Evolutionary conservation across 257 asterid species (phyloP), one percentile per base, ranked within the genome.

Genomic region (Handroanthus guayacan): DNA sequence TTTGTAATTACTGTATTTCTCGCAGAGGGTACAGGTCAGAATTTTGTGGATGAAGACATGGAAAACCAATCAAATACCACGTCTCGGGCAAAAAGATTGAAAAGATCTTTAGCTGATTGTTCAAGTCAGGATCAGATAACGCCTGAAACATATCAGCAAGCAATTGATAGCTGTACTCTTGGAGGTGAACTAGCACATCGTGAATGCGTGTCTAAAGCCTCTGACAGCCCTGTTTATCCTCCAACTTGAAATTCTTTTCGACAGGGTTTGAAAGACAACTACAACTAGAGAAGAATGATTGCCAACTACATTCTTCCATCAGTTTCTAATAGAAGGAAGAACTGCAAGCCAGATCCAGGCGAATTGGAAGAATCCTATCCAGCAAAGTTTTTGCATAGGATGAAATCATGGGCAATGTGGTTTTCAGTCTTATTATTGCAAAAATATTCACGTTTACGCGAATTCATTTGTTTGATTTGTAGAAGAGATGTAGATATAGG

Each of bases 21-120:
- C 60, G 81, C 86, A 85, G 89, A 85, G 82, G 89, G 86, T 38
- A 61, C 74, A 8, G 89, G 82, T 66, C 89, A 85, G 41, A 85
- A 85, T 67, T 85, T 85, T 67, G 62, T 14, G 72, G 85, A 80
- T 31, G 84, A 82, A 16, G 82, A 67, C 67, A 45, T 51, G 44
- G 69, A 74, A 56, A 55, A 61, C 62, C 71, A 38, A 62, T 14
- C 81, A 31, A 45, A 13, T 31, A 38, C 52, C 1, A 43, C 36
- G 61, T 39, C 79, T 66, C 82, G 31, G 55, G 76, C 39, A 52
- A 85, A 82, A 77, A 75, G 85, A 55, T 48, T 67, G 74, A 85
- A 82, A 80, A 77, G 47, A 14, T 72, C 69, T 75, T 17, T 14
- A 3, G 67, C 57, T 39, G 81, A 67, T 45, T 20, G 56, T 67